Base-by-base conservation (phyloP, 768 basidiomycete species). In the Zangia roseola region DNA sequence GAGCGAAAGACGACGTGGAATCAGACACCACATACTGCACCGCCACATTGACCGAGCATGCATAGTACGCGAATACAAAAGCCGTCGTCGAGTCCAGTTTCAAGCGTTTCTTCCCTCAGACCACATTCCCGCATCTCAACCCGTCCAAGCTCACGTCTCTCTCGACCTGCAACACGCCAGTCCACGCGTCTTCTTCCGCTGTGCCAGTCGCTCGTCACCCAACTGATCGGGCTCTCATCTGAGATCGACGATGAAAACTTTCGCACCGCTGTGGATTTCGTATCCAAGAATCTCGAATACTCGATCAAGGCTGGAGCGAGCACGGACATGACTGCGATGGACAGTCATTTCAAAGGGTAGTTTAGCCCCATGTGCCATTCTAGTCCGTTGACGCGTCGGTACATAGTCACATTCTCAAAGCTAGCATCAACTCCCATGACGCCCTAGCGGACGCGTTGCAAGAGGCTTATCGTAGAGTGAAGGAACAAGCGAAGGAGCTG, bases 381-480 rank as follows among this genome's bases (percentile, higher is more conserved):
- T 42, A 38, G 33, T 40, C 28, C n/a, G 43, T 63, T 61, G 52
- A 56, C 45, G 33, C 40, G 26, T 42, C 33, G 34, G 37, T 20
- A 42, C 47, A 24, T 50, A 87, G 87, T 14, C 78, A 75, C 61
- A 71, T 75, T 17, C 70, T 85, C 60, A 91, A 91, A 63, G 86
- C 86, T 13, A 80, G 80, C 33, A 77, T 92, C 47, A 81, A 84
- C 52, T 81, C 81, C 12, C 72, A 78, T 41, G 83, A 91, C 58
- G 62, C 57, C 13, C 72, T 88, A 4, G 84, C 81, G 13, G 72
- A 77, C 24, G 87, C 86, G 0, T 62, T 91, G 13, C 70, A 81
- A 47, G 68, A 68, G n/a, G 73, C 78, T 1, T 83, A 81, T 52
- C 50, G 58, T 26, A 71, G 68, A 44, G 70, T 90, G 17, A 84